Evolutionary conservation across 2,329 filamentous ascomycete species (phyloP), one percentile per base, ranked within the genome.

Genomic region (Pezicula radicicola): DNA sequence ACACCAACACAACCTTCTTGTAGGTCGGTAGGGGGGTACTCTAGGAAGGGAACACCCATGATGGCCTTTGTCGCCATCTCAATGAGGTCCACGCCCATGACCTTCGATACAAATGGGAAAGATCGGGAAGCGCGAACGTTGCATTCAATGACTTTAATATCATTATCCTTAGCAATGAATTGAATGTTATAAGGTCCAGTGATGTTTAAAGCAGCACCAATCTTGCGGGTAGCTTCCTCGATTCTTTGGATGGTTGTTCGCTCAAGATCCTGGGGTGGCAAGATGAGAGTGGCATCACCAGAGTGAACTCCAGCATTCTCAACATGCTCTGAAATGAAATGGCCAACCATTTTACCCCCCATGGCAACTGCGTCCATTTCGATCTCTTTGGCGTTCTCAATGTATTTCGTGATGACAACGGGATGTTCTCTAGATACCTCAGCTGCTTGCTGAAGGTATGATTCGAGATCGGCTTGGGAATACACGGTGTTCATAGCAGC

Each of bases 401-500:
- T 97, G 74, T 97, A 99, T 76, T 99, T 99, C 55, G 93, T 97
- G 66, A 99, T 97, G 55, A 99, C 94, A 10, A 99, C 94, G 1
- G 94, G 94, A 70, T 97, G 90, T 56, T 97, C 93, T 56, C 89
- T 85, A 6, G 94, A 97, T 44, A 99, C 94, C 59, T 96, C 92
- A 6, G 83, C 89, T 49, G 94, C 94, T 73, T 97, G 93, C 59
- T 89, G 83, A 42, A 99, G 79, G 71, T 95, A 97, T 65, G 80
- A 87, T 63, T 90, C 89, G 53, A 99, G 77, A 68, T 97, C 94
- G 67, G 93, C 88, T 75, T 95, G 86, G 0, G 93, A 97, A 76
- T 97, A 97, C 35, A 97, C 94, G 0, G 94, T 97, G 78, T 97
- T 99, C 94, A 99, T 99, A 16, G 94, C 94, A 45, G 94, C 94